Evolutionary conservation across 352 stramenopile species (phyloP), one percentile per base, ranked within the genome.

Genomic region (Globisporangium abappressorium): DNA sequence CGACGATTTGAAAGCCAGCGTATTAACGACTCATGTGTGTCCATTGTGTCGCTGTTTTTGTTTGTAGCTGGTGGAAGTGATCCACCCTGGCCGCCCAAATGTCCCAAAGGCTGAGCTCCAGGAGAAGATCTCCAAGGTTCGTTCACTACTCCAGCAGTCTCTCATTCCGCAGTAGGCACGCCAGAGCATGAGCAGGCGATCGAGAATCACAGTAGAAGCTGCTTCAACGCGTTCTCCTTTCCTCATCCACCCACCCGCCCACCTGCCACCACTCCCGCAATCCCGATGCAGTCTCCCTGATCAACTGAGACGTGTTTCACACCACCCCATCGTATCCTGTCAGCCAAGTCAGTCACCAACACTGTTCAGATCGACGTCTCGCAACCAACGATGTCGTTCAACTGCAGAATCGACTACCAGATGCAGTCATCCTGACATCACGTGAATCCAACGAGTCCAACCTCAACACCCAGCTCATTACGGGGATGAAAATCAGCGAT

Each of bases 61-160:
- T 63, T 7, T 62, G n/a, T 80, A 98, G 92, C 72, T 99, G 68
- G 91, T 99, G 49, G 97, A 99, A 80, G 95, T 99, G 70, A 96
- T 99, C 80, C 97, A 99, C 84, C 98, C 97, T 66, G 97, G 96
- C 70, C 87, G 96, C 71, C 85, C 97, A 43, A 99, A 99, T 85
- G 97, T 99, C 36, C 82, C 97, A 68, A 98, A 99, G 84, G 87
- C 90, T 49, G 98, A 99, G 81, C 91, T 99, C 63, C 86, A 98
- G 77, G 97, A 99, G 77, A 98, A 98, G 83, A 84, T 99, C 70
- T 87, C 93, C 71, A 97, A 98, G 83, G 97, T 99, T 77, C 70
- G 82, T 75, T 55, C n/a, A 55, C 7, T 26, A 15, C 22, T 6
- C 24, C 18, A 20, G 49, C 65, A 46, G 12, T 55, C 26, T 38